These are phyloP conservation scores for Backusella luteola DNA, from an alignment of 192 early-diverging fungal species.

Conservation along the genomic window DNA sequence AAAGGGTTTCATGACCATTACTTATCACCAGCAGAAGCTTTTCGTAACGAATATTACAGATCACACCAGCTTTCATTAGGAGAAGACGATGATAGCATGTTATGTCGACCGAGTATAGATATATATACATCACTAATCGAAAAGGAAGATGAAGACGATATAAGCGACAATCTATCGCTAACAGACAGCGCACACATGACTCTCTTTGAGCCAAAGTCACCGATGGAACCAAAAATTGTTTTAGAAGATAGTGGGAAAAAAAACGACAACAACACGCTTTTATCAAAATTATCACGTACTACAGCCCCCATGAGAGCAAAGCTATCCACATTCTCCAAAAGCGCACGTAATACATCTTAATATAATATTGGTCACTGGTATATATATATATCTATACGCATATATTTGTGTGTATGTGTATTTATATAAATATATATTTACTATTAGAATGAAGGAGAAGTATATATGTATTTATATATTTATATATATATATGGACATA, in stretches of 20 bases:
- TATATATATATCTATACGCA: not conserved
- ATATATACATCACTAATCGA: not conserved
- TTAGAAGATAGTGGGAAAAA: not conserved
- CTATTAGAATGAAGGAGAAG: slow-evolving; percentile 5
- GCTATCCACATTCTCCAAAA: slow-evolving; percentile 24
- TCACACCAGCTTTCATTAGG: slow-evolving; percentile 11
- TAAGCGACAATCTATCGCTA: not conserved
- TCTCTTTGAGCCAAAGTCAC: slow-evolving; percentile 7
- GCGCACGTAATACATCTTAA: slow-evolving; percentile 7
- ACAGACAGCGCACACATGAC: not conserved
- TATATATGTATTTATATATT: slow-evolving; percentile 3
- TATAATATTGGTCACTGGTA: not conserved
- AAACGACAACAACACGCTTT: slow-evolving; percentile 14
- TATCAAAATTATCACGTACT: slow-evolving; percentile 26
- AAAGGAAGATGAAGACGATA: slow-evolving; percentile 2
- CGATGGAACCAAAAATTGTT: slow-evolving; percentile 11
- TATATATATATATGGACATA: slow-evolving; percentile 7
- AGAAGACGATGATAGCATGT: slow-evolving; percentile 1
- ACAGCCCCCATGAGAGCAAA: slow-evolving; percentile 37
- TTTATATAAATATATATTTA: slow-evolving; percentile 3
- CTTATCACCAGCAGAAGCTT: slow-evolving; percentile 29
- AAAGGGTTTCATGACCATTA: not conserved
- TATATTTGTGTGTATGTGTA: not conserved
- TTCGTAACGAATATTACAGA: slow-evolving; percentile 33
- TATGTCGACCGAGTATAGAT: slow-evolving; percentile 18